Evolutionary conservation across 2,329 filamentous ascomycete genomes (phyloP).

Genomic region (Dactylellina parvicollis): DNA sequence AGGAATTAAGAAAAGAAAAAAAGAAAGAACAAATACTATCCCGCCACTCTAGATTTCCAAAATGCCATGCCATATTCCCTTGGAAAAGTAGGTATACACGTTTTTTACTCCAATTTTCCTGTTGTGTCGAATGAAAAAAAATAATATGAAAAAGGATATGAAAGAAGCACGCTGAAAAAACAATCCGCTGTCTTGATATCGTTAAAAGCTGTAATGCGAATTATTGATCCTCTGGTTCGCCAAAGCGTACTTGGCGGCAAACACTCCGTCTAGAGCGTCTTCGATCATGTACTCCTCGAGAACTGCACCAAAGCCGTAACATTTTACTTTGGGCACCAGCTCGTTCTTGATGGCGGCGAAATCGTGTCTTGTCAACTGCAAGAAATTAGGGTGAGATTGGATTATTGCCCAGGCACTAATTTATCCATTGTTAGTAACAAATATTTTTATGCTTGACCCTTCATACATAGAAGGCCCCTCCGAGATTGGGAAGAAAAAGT

Average conservation of each 20-base stretch:
- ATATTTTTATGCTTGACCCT: too few species aligned
- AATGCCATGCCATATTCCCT: not conserved
- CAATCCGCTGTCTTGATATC: not conserved
- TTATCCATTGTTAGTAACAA: conserved; percentile 6
- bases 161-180: not conserved
- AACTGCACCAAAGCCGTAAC: conserved; percentile 80
- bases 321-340: conserved; percentile 81
- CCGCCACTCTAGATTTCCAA: conserved; percentile 5
- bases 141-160: not conserved
- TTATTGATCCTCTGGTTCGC: conserved; percentile 51
- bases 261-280: conserved; percentile 78
- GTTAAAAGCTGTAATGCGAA: conserved; percentile 51
- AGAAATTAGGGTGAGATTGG: conserved; percentile 74
- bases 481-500: not conserved
- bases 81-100: conserved; percentile 16
- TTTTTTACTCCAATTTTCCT: not conserved
- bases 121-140: not conserved
- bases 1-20: conserved; percentile 13
- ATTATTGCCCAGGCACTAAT: conserved; percentile 88
- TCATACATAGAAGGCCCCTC: too few species aligned
- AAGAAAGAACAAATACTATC: conserved; percentile 1
- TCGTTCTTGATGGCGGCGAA: conserved; percentile 77
- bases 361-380: conserved; percentile 73
- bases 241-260: conserved; percentile 68
- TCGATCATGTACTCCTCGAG: conserved; percentile 75